Conservation (phyloP, 2,329 filamentous ascomycete genomes). For the Fusarium sp. region DNA sequence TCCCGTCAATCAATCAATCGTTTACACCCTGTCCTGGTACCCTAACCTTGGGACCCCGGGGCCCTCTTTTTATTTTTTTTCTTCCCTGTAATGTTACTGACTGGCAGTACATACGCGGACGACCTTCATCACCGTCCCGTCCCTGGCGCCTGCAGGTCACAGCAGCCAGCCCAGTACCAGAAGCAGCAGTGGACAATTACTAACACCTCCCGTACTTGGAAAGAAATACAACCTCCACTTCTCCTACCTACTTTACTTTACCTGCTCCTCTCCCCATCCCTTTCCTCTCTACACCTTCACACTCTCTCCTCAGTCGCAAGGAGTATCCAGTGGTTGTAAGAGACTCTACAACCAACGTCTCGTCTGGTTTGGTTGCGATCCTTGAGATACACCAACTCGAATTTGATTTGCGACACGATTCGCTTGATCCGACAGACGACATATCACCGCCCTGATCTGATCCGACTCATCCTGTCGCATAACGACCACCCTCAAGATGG, state of each 20-base stretch:
- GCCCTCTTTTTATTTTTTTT: conserved; percentile 39
- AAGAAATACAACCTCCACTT: conserved; percentile 35
- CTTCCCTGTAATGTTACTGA: conserved; percentile 23
- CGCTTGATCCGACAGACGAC: neutral
- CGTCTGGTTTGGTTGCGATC: too few relatives aligned
- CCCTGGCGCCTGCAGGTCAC: conserved; percentile 26
- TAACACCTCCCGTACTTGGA: conserved; percentile 34
- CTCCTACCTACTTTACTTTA: conserved; percentile 32
- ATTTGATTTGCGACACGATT: neutral
- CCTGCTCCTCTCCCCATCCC: conserved; percentile 11
- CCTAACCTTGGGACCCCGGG: conserved; percentile 32
- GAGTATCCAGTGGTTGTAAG: conserved; percentile 37
- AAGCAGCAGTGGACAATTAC: conserved; percentile 33
- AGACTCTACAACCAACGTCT: conserved; percentile 19
- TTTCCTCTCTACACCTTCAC: conserved; percentile 3
- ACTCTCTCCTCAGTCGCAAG: conserved; percentile 24
- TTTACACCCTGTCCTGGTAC: conserved; percentile 31
- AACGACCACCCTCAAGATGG: conserved; percentile 57
- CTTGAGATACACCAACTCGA: too few relatives aligned
- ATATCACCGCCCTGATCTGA: conserved; percentile 1
- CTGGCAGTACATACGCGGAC: too few relatives aligned
- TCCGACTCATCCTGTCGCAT: conserved; percentile 20
- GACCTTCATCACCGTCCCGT: too few relatives aligned
- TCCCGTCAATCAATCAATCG: conserved; percentile 32
- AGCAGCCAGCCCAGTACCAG: conserved; percentile 5